Conservation (phyloP, 1,139 yeast genomes). For the Keqinozyma sinolaborantium region DNA sequence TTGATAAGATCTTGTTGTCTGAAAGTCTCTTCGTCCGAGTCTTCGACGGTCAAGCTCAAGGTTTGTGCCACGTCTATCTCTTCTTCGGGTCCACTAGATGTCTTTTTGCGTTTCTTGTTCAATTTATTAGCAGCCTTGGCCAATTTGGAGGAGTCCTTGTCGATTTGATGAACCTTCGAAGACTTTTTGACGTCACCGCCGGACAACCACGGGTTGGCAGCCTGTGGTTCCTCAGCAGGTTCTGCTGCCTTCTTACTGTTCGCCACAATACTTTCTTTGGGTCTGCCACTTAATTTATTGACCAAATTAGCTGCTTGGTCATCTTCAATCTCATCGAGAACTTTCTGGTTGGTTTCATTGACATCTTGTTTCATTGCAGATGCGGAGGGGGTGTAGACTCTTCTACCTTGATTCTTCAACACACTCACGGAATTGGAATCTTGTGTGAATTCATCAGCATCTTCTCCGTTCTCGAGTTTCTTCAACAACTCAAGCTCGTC, state of each 20-base stretch:
- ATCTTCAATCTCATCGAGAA: slow-evolving; percentile 48
- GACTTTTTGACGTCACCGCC: slow-evolving; percentile 44
- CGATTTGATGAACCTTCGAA: slow-evolving; percentile 51
- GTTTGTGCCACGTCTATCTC: slow-evolving; percentile 50
- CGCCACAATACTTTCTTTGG: slow-evolving; percentile 11
- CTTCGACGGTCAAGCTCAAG: slow-evolving; percentile 34
- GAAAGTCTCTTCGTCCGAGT: slow-evolving; percentile 47
- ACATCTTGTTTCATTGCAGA: slow-evolving; percentile 40
- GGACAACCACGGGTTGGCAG: slow-evolving; percentile 70
- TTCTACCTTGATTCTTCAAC: slow-evolving; percentile 71
- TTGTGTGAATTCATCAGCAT: slow-evolving; percentile 31
- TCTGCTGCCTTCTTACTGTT: slow-evolving; percentile 2
- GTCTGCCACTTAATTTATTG: slow-evolving; percentile 33
- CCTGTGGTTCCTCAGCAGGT: slow-evolving; percentile 18
- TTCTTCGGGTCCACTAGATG: slow-evolving; percentile 27
- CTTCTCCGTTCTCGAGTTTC: slow-evolving; percentile 39
- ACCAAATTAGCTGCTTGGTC: slow-evolving; percentile 51
- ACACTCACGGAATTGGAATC: slow-evolving; percentile 39
- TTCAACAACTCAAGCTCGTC: slow-evolving; percentile 51
- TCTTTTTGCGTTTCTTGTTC: slow-evolving; percentile 41
- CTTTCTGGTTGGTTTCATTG: slow-evolving; percentile 35
- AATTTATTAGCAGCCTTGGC: slow-evolving; percentile 52
- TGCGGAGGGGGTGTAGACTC: slow-evolving; percentile 76
- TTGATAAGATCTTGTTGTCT: slow-evolving; percentile 78
- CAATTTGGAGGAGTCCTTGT: slow-evolving; percentile 55